Base-by-base conservation (phyloP, 345 rosid genomes). In the Eucalyptus caleyi region DNA sequence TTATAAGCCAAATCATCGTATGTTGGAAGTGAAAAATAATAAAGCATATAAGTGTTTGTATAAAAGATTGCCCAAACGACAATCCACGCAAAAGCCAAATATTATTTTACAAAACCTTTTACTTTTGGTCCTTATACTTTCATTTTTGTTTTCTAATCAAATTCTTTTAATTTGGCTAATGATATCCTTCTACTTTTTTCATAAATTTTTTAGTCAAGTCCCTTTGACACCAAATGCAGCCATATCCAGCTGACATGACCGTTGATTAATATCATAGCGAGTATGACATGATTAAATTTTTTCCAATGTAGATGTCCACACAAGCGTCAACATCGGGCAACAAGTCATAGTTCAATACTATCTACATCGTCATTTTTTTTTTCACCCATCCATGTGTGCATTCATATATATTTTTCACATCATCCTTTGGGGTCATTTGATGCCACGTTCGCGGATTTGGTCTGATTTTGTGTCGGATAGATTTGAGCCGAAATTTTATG, bases 21-120 rank as follows among this genome's bases (percentile, higher is more conserved):
- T 2, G 65, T 26, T 3, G 8, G 8, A 26, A 27, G 65, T 59
- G 65, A 26, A 59, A 59, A 59, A 59, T 26, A 11, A 26, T 11
- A 59, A 54, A 54, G 67, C 1, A 59, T 26, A 26, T 26, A 59
- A 59, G 15, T 24, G n/a, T 1, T 0, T 1, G 3, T 1, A 26
- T 26, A 59, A 26, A 26, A 60, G 32, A 60, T 0, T 3, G 7
- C 2, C n/a, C 1, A 0, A 60, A 0, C 0, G 67, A 26, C 32
- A 0, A 60, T 24, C n/a, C 65, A 0, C 7, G n/a, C 3, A 5
- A 11, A n/a, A 59, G n/a, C 15, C 65, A 2, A 59, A 60, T 60
- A 60, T 60, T 60, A 60, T 60, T 27, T 59, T 59, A 26, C n/a
- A 59, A 59, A 26, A 59, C 0, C 0, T 5, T 59, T 12, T 60